Conservation (phyloP, 2,329 filamentous ascomycete species). For the Ophiostoma sp. region DNA sequence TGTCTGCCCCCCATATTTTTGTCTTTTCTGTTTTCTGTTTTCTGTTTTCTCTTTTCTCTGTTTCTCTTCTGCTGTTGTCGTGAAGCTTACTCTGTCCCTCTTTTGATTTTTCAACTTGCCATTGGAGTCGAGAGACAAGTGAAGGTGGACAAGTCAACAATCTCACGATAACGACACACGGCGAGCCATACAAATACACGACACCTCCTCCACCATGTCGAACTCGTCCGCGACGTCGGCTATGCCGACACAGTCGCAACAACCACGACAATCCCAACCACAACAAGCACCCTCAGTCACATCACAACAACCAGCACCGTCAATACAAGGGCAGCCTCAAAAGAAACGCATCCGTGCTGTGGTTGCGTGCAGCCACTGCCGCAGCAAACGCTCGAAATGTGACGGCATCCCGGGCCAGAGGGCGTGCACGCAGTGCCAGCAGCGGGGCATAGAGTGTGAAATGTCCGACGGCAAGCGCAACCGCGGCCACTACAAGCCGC, state of each 20-base stretch:
- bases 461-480: slow-evolving; percentile 27
- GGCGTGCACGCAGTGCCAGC: slow-evolving; percentile 23
- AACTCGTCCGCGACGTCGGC: neutral
- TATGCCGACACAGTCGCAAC: neutral
- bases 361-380: slow-evolving; percentile 27
- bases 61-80: neutral
- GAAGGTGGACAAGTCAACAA: neutral
- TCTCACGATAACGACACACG: neutral
- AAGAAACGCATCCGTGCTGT: slow-evolving; percentile 27
- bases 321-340: neutral
- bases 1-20: neutral
- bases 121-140: too few relatives aligned
- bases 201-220: neutral
- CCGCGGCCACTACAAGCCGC: slow-evolving; percentile 28
- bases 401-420: slow-evolving; percentile 25
- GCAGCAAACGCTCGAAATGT: slow-evolving; percentile 26
- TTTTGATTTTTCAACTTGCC: neutral
- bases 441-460: slow-evolving; percentile 24
- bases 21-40: neutral
- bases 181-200: neutral
- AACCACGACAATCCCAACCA: neutral
- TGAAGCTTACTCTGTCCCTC: neutral
- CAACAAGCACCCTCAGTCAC: neutral
- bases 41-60: neutral
- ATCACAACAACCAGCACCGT: neutral